Evolutionary conservation across 2,329 filamentous ascomycete genomes (phyloP).

Genomic region (Fonsecaea nubica): DNA sequence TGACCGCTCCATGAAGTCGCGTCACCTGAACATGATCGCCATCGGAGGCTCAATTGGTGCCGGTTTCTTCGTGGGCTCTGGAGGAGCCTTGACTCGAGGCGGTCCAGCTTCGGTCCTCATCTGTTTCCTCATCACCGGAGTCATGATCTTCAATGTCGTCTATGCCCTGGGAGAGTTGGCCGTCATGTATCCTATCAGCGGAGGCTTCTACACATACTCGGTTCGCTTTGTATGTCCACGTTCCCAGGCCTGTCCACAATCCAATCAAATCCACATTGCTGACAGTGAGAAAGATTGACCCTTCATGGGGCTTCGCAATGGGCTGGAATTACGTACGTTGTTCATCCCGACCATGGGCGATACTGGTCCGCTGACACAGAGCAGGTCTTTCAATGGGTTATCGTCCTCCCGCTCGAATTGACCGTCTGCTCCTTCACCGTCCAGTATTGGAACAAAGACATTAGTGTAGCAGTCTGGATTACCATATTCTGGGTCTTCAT

Average conservation of each 20-base stretch:
- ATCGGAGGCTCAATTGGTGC: conserved; percentile 63
- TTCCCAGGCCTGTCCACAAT: not conserved
- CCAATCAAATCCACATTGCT: not conserved
- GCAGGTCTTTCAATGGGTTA: conserved; percentile 56
- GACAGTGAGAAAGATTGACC: conserved; percentile 64
- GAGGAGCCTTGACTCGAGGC: conserved; percentile 70
- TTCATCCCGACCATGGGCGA: not conserved
- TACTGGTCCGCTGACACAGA: not conserved
- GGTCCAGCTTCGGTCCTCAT: conserved; percentile 78
- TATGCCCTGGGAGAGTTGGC: conserved; percentile 91
- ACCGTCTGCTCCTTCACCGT: conserved; percentile 80
- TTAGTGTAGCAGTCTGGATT: conserved; percentile 59
- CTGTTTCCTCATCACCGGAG: conserved; percentile 76
- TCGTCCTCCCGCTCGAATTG: conserved; percentile 80
- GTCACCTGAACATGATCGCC: conserved; percentile 73
- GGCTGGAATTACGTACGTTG: conserved; percentile 61
- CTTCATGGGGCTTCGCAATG: conserved; percentile 60
- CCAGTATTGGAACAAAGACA: conserved; percentile 66
- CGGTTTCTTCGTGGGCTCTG: conserved; percentile 86
- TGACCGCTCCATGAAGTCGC: conserved; percentile 44
- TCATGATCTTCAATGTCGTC: conserved; percentile 90
- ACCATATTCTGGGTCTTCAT: conserved; percentile 76
- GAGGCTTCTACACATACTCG: conserved; percentile 90
- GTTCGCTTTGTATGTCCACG: conserved; percentile 78
- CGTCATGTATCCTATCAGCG: conserved; percentile 86